Conservation (phyloP, 306 rosid genomes). For the Canavalia ensiformis region DNA sequence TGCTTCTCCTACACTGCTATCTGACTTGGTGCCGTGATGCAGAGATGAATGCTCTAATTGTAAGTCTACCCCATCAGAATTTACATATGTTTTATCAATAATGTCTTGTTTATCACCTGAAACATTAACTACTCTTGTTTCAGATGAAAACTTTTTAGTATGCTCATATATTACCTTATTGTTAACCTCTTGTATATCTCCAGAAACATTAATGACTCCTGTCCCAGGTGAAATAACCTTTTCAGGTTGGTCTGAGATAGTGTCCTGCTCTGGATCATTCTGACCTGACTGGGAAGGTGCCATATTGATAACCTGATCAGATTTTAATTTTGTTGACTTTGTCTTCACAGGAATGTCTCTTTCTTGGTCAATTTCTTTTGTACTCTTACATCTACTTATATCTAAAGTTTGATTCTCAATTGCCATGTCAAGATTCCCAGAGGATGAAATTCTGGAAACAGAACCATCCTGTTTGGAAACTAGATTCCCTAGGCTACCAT, state of each 20-base stretch:
- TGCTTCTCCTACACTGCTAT: constrained; percentile 53
- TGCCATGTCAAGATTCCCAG: constrained; percentile 48
- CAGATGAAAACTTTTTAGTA: constrained; percentile 41
- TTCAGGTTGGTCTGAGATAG: constrained; percentile 46
- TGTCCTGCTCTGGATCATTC: constrained; percentile 51
- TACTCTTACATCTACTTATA: constrained; percentile 25
- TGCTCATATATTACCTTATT: constrained; percentile 34
- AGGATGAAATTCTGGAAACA: constrained; percentile 46
- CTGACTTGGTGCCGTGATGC: constrained; percentile 43
- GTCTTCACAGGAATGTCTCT: constrained; percentile 47
- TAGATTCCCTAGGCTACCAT: constrained; percentile 49
- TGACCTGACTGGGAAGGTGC: constrained; percentile 46
- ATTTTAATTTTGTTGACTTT: constrained; percentile 47
- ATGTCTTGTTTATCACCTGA: constrained; percentile 47
- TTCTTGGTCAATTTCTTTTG: constrained; percentile 56
- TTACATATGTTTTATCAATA: constrained; percentile 43
- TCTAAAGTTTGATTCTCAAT: constrained; percentile 49
- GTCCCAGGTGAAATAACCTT: constrained; percentile 52
- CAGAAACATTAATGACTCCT: constrained; percentile 40
- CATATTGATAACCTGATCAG: constrained; percentile 47
- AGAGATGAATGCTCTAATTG: constrained; percentile 55
- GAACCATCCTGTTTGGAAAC: constrained; percentile 55
- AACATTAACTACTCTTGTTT: constrained; percentile 33
- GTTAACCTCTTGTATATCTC: constrained; percentile 49
- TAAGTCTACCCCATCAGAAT: constrained; percentile 48